Percentiles rank a stretch among this genome's conserved stretches.
Conservation (phyloP, 768 basidiomycete species). For the Mycena chlorophos region DNA sequence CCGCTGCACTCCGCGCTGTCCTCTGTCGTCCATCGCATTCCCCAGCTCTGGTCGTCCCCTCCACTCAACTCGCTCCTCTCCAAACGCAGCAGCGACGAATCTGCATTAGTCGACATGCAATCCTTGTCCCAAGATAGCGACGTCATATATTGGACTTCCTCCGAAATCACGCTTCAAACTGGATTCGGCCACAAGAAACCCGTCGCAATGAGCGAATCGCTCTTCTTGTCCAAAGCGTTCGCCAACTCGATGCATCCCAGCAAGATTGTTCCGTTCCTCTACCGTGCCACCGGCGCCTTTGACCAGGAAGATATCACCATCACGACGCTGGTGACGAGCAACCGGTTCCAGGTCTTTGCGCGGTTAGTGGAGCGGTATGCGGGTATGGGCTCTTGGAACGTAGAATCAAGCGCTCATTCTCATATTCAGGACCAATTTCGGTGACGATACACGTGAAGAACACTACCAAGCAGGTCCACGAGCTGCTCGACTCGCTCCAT, state of each 20-base stretch:
- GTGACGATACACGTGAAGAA: conserved; percentile 77
- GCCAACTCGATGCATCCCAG: conserved; percentile 69
- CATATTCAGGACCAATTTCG: conserved; percentile 70
- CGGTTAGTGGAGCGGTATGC: conserved; percentile 75
- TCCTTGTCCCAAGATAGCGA: conserved; percentile 10
- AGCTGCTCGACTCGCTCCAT: conserved; percentile 62
- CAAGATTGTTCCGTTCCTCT: conserved; percentile 80
- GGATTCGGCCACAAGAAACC: conserved; percentile 35
- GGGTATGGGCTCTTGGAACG: conserved; percentile 44
- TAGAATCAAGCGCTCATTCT: conserved; percentile 1
- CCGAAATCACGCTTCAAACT: conserved; percentile 33
- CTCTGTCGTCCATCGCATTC: conserved; percentile 23
- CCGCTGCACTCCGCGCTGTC: conserved; percentile 33
- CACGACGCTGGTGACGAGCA: conserved; percentile 80
- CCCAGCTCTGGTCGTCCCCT: conserved; percentile 20
- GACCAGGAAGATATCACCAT: conserved; percentile 75
- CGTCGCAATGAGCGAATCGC: conserved; percentile 43
- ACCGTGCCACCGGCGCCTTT: conserved; percentile 59
- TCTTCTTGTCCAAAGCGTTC: conserved; percentile 71
- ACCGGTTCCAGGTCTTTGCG: conserved; percentile 71
- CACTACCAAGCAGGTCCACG: conserved; percentile 43
- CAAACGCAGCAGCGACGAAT: conserved; percentile 17
- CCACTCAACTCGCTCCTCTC: conserved; percentile 16
- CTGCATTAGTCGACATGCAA: conserved; percentile 5
- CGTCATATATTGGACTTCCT: conserved; percentile 35